Percentiles rank a stretch among this genome's conserved stretches.
phyloP scores from a whole-genome alignment of 805 yeast species.

The Saccharomycopsis vini region DNA sequence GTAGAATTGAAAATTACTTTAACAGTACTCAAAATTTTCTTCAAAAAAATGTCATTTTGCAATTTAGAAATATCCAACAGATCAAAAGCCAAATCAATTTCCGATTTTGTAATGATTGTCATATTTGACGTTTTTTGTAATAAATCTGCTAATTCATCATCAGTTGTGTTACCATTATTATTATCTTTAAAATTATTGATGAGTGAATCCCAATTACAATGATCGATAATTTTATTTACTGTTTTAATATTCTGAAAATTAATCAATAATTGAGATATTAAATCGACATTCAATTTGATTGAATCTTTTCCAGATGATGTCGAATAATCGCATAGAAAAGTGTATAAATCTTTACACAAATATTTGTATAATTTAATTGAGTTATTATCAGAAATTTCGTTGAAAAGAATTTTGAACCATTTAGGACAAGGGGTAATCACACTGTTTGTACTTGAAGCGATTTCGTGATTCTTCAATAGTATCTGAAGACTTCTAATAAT shows the following conservation, averaged over 20 bases:
- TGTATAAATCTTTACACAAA: constrained; percentile 1
- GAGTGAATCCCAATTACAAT: neutral
- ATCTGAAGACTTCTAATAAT: constrained; percentile 1
- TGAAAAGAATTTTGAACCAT: neutral
- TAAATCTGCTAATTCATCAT: neutral
- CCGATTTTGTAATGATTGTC: neutral
- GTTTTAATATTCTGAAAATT: neutral
- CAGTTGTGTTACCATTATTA: neutral
- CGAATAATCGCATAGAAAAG: no score
- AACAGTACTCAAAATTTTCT: neutral
- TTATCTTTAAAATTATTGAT: neutral
- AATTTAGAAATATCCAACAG: neutral
- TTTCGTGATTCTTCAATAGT: neutral
- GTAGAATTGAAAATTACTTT: neutral
- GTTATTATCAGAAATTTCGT: neutral
- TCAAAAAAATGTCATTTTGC: neutral
- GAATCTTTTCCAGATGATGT: neutral
- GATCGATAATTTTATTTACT: neutral
- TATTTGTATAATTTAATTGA: neutral
- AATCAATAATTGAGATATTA: neutral
- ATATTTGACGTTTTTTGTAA: neutral
- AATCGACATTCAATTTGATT: neutral
- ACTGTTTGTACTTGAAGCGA: neutral
- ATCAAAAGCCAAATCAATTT: neutral
- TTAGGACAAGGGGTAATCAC: neutral